phyloP scores from a whole-genome alignment of 129 eudicot genomes.

The Mikania micrantha region DNA sequence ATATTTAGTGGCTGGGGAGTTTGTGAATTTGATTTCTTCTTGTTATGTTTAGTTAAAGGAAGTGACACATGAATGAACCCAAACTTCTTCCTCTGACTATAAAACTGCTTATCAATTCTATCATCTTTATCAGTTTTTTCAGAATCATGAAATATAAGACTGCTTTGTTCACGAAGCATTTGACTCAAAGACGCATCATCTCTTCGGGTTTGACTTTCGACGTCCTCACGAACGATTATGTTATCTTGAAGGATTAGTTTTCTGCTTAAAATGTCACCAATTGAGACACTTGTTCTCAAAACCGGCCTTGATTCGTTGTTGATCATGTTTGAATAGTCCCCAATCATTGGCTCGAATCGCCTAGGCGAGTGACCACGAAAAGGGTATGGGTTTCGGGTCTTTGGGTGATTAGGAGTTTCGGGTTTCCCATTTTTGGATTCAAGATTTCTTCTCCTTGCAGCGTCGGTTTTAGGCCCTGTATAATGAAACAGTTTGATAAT shows the following conservation, averaged over 20 bases:
- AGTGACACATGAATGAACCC: slow-evolving; percentile 75
- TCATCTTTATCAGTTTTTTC: slow-evolving; percentile 35
- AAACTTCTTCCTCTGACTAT: slow-evolving; percentile 60
- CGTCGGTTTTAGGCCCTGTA: slow-evolving; percentile 21
- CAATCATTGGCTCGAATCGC: slow-evolving; percentile 18
- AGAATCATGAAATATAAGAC: slow-evolving; percentile 46
- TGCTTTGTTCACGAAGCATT: slow-evolving; percentile 71
- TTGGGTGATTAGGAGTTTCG: slow-evolving; percentile 8
- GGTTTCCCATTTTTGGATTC: no score
- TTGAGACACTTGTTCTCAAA: slow-evolving; percentile 49
- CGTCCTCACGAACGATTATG: slow-evolving; percentile 37
- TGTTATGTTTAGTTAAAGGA: slow-evolving; percentile 47
- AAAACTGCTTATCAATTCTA: slow-evolving; percentile 40
- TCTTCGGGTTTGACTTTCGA: slow-evolving; percentile 31
- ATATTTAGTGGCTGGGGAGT: slow-evolving; percentile 32
- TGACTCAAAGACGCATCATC: slow-evolving; percentile 57
- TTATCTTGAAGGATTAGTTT: slow-evolving; percentile 59
- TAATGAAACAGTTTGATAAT: no score
- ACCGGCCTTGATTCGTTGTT: slow-evolving; percentile 33
- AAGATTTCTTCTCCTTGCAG: no score
- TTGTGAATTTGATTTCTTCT: slow-evolving; percentile 43
- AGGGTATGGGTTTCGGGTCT: slow-evolving; percentile 28
- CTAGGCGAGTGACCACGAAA: slow-evolving; percentile 21
- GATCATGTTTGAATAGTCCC: slow-evolving; percentile 21
- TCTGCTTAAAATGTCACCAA: slow-evolving; percentile 54